phyloP scores from a whole-genome alignment of 164 flowering plant species.

The Magnolia sinica region DNA sequence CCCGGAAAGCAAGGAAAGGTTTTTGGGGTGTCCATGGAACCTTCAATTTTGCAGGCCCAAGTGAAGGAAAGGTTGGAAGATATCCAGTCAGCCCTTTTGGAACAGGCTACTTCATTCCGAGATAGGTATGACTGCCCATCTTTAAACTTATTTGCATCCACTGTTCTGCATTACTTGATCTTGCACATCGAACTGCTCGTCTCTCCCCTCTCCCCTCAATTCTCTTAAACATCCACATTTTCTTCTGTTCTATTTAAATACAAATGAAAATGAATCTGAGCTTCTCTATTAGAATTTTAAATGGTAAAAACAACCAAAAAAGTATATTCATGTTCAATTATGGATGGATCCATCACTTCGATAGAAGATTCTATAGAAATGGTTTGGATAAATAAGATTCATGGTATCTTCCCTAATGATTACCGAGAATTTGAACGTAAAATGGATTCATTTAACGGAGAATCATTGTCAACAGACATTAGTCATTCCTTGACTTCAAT shows the following conservation, averaged over 20 bases:
- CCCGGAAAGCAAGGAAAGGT: slow-evolving; percentile 94
- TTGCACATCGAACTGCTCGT: too few relatives aligned
- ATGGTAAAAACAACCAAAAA: background rate
- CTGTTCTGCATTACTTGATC: too few relatives aligned
- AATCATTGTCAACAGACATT: too few relatives aligned
- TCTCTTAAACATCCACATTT: too few relatives aligned
- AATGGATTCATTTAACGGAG: background rate
- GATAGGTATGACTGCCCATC: slow-evolving; percentile 50
- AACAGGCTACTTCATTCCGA: slow-evolving; percentile 63
- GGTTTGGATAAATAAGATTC: slow-evolving; percentile 1
- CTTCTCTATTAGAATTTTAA: too few relatives aligned
- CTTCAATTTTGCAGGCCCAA: slow-evolving; percentile 51
- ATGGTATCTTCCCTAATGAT: background rate
- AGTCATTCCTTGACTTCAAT: too few relatives aligned
- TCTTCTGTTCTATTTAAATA: too few relatives aligned
- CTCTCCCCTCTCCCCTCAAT: too few relatives aligned
- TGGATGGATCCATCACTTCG: background rate
- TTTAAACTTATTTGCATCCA: background rate
- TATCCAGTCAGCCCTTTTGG: slow-evolving; percentile 74
- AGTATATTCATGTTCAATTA: background rate
- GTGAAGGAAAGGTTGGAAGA: slow-evolving; percentile 72
- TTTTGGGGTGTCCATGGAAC: slow-evolving; percentile 83
- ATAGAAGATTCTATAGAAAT: background rate
- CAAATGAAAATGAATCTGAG: too few relatives aligned
- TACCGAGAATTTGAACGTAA: background rate